phyloP scores from a whole-genome alignment of 2,329 filamentous ascomycete genomes.

The Ceratocystis ficicola region DNA sequence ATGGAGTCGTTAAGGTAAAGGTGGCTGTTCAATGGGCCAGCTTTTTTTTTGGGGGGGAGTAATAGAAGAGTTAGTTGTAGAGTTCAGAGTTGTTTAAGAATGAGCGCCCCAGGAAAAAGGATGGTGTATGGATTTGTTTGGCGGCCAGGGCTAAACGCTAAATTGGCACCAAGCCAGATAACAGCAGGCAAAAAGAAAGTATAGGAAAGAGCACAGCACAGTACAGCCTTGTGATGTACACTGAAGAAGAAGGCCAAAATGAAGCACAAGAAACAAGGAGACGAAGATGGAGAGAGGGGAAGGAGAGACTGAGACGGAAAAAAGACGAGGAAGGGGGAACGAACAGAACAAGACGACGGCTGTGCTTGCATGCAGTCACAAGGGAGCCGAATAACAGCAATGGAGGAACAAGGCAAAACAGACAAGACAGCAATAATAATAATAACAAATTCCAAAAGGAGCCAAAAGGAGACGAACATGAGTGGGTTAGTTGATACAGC shows the following conservation, averaged over 20 bases:
- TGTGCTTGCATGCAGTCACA: not conserved
- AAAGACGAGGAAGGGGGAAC: not conserved
- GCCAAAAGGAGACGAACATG: too few relatives aligned
- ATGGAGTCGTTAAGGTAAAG: constrained; percentile 2
- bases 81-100: constrained; percentile 5
- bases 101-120: constrained; percentile 8
- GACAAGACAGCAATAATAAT: not conserved
- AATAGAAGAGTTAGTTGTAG: constrained; percentile 8
- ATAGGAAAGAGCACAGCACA: not conserved
- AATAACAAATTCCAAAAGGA: not conserved
- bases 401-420: not conserved
- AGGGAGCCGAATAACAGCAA: not conserved
- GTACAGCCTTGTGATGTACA: not conserved
- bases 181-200: not conserved
- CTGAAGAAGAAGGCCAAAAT: not conserved
- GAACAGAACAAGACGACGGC: not conserved
- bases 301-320: not conserved
- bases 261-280: not conserved
- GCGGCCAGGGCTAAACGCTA: constrained; percentile 1
- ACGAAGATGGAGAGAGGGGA: not conserved
- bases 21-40: constrained; percentile 21
- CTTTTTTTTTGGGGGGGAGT: not conserved
- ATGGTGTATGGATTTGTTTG: constrained; percentile 8
- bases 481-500: too few relatives aligned
- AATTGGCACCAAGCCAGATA: constrained; percentile 5